Evolutionary conservation across 805 yeast genomes (phyloP).

Genomic region (Candida xiaguanensis): DNA sequence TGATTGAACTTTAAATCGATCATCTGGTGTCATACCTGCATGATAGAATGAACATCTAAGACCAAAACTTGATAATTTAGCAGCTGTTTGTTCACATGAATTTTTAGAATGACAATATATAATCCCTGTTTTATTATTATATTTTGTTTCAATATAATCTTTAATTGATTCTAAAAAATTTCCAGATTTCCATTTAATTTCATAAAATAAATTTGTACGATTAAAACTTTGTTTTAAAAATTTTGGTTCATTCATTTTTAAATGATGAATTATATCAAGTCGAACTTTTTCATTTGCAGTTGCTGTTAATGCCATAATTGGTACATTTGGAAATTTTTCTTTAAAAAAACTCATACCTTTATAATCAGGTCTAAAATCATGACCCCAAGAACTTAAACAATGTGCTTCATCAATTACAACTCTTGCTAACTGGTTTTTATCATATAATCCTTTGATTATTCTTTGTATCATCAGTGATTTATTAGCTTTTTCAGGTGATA

Average conservation of each 20-base stretch:
- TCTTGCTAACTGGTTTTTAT: conserved; percentile 62
- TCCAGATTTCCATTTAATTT: conserved; percentile 63
- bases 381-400: conserved; percentile 98
- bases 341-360: conserved; percentile 75
- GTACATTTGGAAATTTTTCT: conserved; percentile 68
- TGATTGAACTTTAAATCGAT: conserved; percentile 65
- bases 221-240: conserved; percentile 88
- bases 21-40: conserved; percentile 89
- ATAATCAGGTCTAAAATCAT: conserved; percentile 95
- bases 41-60: conserved; percentile 77
- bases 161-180: conserved; percentile 56
- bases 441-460: conserved; percentile 56
- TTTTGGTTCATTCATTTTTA: conserved; percentile 58
- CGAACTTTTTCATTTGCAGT: conserved; percentile 92
- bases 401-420: conserved; percentile 97
- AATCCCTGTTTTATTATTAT: conserved; percentile 69
- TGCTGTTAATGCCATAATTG: conserved; percentile 94
- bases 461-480: conserved; percentile 65
- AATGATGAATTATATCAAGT: conserved; percentile 77
- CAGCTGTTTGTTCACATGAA: conserved; percentile 80
- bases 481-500: conserved; percentile 93
- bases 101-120: conserved; percentile 90
- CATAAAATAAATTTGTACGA: conserved; percentile 78
- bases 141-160: conserved; percentile 49
- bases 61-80: conserved; percentile 54